Evolutionary conservation across 352 stramenopile species (phyloP).

Genomic region (Achlya hypogyna): DNA sequence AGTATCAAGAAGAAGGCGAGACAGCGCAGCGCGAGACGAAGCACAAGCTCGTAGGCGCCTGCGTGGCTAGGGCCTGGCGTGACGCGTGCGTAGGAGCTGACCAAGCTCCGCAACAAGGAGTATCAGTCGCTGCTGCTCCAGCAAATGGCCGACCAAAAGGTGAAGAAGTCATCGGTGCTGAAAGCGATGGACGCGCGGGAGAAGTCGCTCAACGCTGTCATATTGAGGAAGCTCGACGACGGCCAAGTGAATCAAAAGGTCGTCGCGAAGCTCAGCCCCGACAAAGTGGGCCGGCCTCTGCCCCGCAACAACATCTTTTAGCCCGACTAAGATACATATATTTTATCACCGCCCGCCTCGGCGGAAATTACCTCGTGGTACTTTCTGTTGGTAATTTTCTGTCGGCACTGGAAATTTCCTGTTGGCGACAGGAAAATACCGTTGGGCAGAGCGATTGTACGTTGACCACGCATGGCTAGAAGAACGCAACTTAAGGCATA

Average conservation of each 20-base stretch:
- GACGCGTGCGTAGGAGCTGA: background rate
- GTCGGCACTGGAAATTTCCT: no score
- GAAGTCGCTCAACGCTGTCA: conserved; percentile 47
- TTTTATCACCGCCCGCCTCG: background rate
- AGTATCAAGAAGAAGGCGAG: conserved; percentile 39
- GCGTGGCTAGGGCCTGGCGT: background rate
- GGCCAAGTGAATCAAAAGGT: conserved; percentile 43
- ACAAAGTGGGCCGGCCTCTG: conserved; percentile 22
- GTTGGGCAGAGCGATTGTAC: no score
- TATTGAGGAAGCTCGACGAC: conserved; percentile 60
- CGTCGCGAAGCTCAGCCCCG: conserved; percentile 49
- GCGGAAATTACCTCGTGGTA: no score
- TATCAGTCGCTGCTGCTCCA: conserved; percentile 50
- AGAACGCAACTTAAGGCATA: no score
- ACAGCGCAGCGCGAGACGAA: conserved; percentile 39
- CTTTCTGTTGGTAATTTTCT: no score
- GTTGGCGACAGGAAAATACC: no score
- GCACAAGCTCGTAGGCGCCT: conserved; percentile 24
- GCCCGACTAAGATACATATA: background rate
- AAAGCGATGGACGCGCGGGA: conserved; percentile 59
- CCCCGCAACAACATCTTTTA: conserved; percentile 22
- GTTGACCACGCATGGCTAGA: no score
- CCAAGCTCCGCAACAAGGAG: conserved; percentile 33
- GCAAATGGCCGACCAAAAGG: conserved; percentile 55
- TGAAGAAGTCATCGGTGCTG: conserved; percentile 36